Base-by-base conservation (phyloP, 169 alveolate genomes). In the Cryptosporidium sp. region DNA sequence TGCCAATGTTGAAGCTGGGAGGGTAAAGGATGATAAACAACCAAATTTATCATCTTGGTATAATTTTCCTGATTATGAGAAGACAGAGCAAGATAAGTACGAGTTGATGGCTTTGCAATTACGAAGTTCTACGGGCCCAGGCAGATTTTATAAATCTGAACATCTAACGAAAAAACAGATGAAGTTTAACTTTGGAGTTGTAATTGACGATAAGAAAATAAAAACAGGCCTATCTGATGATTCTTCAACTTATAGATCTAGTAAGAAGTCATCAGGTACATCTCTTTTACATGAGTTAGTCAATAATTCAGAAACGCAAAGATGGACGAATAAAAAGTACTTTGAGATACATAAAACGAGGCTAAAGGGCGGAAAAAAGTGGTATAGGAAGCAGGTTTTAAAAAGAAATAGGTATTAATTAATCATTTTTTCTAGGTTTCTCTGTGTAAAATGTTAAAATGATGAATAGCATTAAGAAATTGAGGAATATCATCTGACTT, bases 261-360 rank as follows among this genome's bases (percentile, higher is more conserved):
- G 14, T n/a, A 62, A 39, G 39, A 80, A 33, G 7, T 62, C 10
- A 21, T 23, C 89, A 6, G 89, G 89, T 9, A 31, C 16, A 26
- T 80, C 89, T 31, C 70, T 80, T 59, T 2, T 80, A 26, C 89
- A 80, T 7, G 75, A 62, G 9, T 62, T 80, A 58, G 3, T 80
- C 12, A 59, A 70, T 18, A 74, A 80, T 80, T 58, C 89, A 16
- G 41, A 59, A 39, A 80, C 89, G 0, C 89, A 80, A 80, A 80
- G 45, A 37, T 80, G 89, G 89, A 73, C 80, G n/a, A 80, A 80
- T 80, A 80, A 62, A 50, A 80, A 65, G 39, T 80, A 80, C 43
- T 26, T 7, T 4, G 89, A 80, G 62, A 80, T 80, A 62, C 89
- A 80, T 5, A 80, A 45, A 10, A 12, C 35, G 10, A 80, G 41